Evolutionary conservation across 176 grass and related monocot species (phyloP).

Genomic region (Stipa capillata): DNA sequence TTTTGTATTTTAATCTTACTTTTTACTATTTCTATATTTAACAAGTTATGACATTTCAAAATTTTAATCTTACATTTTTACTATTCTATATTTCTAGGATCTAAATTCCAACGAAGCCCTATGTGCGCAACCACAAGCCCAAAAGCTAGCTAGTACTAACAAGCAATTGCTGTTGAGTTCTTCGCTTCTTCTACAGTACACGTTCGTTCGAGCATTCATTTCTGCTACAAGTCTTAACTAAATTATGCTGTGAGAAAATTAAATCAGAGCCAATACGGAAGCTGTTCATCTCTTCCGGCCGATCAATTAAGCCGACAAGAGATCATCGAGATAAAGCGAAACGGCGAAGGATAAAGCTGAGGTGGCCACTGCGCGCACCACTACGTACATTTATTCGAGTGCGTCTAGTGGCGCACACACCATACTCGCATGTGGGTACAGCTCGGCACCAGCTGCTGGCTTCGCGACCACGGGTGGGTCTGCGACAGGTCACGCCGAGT

Average conservation of each 20-base stretch:
- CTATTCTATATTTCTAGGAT: no score
- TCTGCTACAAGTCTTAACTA: neutral
- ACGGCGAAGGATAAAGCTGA: neutral
- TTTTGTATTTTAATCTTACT: no score
- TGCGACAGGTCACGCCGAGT: slow-evolving; percentile 26
- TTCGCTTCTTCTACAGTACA: no score
- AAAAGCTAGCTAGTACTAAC: no score
- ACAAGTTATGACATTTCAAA: no score
- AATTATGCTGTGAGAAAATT: neutral
- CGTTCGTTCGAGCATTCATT: neutral
- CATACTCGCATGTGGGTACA: slow-evolving; percentile 30
- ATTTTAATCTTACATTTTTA: no score
- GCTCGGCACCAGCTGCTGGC: slow-evolving; percentile 24
- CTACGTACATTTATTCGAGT: slow-evolving; percentile 1
- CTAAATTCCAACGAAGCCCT: no score
- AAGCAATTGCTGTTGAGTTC: no score
- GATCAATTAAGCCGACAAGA: neutral
- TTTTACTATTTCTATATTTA: no score
- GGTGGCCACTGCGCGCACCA: neutral
- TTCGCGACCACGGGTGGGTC: slow-evolving; percentile 20
- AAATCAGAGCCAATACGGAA: neutral
- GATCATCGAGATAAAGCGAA: neutral
- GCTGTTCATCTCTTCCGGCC: neutral
- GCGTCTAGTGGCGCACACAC: slow-evolving; percentile 1
- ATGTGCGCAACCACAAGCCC: no score